Percentiles rank a stretch among this genome's conserved stretches.
Evolutionary conservation across 176 grass and related monocot species (phyloP).

Genomic region (Ananas comosus): DNA sequence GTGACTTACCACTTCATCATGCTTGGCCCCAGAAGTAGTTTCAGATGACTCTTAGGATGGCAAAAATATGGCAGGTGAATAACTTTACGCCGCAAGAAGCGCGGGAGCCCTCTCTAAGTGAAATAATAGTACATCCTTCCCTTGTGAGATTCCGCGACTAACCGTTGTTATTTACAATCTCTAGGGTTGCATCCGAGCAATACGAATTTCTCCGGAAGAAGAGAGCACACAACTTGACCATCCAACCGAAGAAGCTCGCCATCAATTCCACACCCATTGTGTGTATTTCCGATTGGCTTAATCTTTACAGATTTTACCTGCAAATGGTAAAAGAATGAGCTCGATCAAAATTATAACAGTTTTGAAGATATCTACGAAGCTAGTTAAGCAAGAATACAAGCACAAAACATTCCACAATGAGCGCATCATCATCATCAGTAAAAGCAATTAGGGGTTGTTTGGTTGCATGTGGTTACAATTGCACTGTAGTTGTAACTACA

Average conservation of each 20-base stretch:
- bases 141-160: no score
- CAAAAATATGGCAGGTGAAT: background rate
- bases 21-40: no score
- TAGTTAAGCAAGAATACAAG: background rate
- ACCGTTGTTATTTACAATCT: slow-evolving; percentile 16
- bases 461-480: no score
- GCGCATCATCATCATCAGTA: no score
- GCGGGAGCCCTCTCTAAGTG: no score
- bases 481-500: no score
- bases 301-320: slow-evolving; percentile 82
- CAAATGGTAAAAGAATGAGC: slow-evolving; percentile 15
- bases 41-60: background rate
- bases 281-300: slow-evolving; percentile 46
- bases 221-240: slow-evolving; percentile 43
- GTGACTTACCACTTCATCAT: no score
- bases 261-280: slow-evolving; percentile 63
- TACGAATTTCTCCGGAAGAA: slow-evolving; percentile 51
- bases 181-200: slow-evolving; percentile 45
- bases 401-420: no score
- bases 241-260: slow-evolving; percentile 61
- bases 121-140: no score
- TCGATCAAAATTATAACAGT: background rate
- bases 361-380: background rate
- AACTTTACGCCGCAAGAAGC: no score
- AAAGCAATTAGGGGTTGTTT: no score